A percentile compares a stretch with the other conserved stretches of the same genome.
Conservation (phyloP, 2,329 filamentous ascomycete species). For the Penicillium sp. region DNA sequence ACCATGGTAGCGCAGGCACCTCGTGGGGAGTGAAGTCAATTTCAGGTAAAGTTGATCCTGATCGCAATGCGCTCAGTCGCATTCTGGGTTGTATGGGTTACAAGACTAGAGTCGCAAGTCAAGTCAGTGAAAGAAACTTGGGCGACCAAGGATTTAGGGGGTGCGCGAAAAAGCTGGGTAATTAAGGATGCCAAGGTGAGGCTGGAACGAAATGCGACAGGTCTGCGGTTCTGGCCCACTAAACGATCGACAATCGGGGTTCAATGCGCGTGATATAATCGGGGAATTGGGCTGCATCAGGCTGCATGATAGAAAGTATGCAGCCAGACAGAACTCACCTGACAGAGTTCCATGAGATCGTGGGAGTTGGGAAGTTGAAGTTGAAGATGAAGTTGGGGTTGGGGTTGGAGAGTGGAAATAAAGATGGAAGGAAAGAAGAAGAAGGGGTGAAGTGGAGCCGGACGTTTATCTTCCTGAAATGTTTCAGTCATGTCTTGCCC, state of each 20-base stretch:
- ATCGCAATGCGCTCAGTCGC: not conserved
- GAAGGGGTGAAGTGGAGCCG: not conserved
- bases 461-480: not conserved
- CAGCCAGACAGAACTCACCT: not conserved
- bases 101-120: not conserved
- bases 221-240: not conserved
- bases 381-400: not conserved
- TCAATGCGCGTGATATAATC: not conserved
- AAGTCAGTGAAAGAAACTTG: not conserved
- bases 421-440: not conserved
- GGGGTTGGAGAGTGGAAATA: not conserved
- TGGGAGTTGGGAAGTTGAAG: not conserved
- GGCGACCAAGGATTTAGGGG: not conserved
- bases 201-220: conserved; percentile 9
- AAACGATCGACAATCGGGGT: not conserved
- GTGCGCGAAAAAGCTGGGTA: not conserved
- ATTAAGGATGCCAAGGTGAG: conserved; percentile 9
- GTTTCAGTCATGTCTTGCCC: not conserved
- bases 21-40: not conserved
- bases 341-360: not conserved
- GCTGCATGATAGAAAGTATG: not conserved
- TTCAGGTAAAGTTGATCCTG: not conserved
- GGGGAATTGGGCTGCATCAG: not conserved
- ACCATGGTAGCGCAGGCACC: not conserved
- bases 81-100: not conserved